Evolutionary conservation across 768 basidiomycete species (phyloP).

Genomic region (Mycena metata): DNA sequence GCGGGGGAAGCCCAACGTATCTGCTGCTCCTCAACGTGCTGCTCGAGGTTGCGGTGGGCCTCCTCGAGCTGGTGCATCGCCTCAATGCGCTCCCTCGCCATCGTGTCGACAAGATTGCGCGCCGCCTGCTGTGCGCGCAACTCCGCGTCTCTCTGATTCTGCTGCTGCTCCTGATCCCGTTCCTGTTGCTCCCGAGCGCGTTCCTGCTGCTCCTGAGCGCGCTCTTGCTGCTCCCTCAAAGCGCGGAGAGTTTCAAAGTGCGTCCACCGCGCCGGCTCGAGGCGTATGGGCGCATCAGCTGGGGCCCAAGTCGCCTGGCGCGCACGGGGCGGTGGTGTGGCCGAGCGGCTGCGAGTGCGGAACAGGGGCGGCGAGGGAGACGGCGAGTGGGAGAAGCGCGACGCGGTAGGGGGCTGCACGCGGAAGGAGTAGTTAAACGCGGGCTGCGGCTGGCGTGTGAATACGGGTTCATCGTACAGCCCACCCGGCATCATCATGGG

Average conservation of each 20-base stretch:
- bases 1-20: constrained; percentile 23
- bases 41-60: constrained; percentile 24
- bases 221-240: background rate
- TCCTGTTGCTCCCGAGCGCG: background rate
- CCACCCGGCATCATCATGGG: constrained; percentile 40
- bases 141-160: background rate
- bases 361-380: constrained; percentile 37
- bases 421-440: background rate
- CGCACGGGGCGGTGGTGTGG: constrained; percentile 18
- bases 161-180: background rate
- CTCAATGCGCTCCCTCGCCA: constrained; percentile 30
- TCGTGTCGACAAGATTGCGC: constrained; percentile 15
- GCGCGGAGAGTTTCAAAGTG: background rate
- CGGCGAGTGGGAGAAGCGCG: constrained; percentile 38
- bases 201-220: background rate
- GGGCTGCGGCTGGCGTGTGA: constrained; percentile 34
- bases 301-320: constrained; percentile 23
- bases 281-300: background rate
- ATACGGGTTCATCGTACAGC: constrained; percentile 33
- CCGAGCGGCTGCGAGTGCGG: constrained; percentile 21
- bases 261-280: constrained; percentile 2
- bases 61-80: constrained; percentile 27
- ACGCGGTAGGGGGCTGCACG: constrained; percentile 22
- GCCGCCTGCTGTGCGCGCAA: background rate
- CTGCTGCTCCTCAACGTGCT: constrained; percentile 28